Base-by-base conservation (phyloP, 2,329 filamentous ascomycete genomes). In the Alternaria triticina region DNA sequence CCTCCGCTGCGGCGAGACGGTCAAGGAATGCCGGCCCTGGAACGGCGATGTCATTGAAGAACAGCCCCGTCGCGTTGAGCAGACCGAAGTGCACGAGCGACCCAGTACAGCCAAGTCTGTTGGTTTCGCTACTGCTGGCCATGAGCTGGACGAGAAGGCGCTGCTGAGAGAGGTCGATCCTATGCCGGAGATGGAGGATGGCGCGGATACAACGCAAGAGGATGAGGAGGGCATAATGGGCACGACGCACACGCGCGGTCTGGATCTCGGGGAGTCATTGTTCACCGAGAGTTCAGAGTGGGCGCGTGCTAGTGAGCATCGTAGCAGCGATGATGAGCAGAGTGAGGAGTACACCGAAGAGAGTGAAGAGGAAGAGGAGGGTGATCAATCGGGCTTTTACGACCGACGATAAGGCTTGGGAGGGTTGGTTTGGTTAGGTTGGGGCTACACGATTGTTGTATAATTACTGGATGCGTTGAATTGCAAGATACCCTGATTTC, bases 21-120 rank as follows among this genome's bases (percentile, higher is more conserved):
- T 97, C 52, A 93, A 91, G 76, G 89, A 94, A 77, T 98, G 95
- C 80, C 90, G 89, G 77, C 93, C 96, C 1, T 99, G 96, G 96
- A 89, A 86, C 71, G 96, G 96, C 23, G 96, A 97, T 79, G 91
- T 98, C 17, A 80, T 97, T 47, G 89, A 90, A 75, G 82, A 70
- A 15, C 55, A 50, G 1, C 54, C 62, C 1, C 58, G 52, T 10
- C n/a, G 51, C 1, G 20, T 25, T 2, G 43, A 50, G 6, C 64
- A 59, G 9, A 33, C 52, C 1, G 55, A 61, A 5, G 59, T 59
- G 6, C 46, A 59, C 17, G 61, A 65, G 5, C 44, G 61, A 1
- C 65, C 62, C 1, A 56, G 43, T 15, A 59, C 60, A n/a, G 62
- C 51, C 17, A 74, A 74, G 45, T 62, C 55, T 9, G 71, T 70